Percentiles rank a stretch among this genome's conserved stretches.
Evolutionary conservation across 129 eudicot genomes (phyloP).

Genomic region (Flaveria brownii): DNA sequence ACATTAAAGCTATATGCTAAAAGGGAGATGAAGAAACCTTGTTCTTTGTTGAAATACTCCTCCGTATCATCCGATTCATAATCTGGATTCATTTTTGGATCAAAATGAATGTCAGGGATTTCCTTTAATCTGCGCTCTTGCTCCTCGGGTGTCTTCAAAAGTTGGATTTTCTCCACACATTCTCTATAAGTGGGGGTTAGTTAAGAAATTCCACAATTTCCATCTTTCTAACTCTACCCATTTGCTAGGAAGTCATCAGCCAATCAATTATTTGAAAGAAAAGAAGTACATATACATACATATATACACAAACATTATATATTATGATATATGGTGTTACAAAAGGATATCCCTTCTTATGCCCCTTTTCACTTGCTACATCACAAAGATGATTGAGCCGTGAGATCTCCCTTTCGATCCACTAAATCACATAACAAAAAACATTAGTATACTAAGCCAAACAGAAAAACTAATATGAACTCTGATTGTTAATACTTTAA

Average conservation of each 20-base stretch:
- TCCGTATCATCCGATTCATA: constrained; percentile 74
- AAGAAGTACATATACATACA: background rate
- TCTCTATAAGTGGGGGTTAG: constrained; percentile 75
- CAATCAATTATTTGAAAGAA: background rate
- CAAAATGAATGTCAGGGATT: constrained; percentile 78
- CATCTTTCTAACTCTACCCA: background rate
- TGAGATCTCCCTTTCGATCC: constrained; percentile 67
- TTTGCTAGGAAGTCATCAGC: background rate
- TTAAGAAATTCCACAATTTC: constrained; percentile 50
- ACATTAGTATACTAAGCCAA: constrained; percentile 1
- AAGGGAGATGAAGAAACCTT: constrained; percentile 47
- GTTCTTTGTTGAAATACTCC: constrained; percentile 46
- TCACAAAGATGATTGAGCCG: constrained; percentile 77
- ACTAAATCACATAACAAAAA: constrained; percentile 45
- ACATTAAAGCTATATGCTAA: background rate
- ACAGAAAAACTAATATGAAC: background rate
- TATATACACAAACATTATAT: background rate
- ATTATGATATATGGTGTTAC: background rate
- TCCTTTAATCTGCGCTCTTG: constrained; percentile 63
- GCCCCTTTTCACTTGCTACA: constrained; percentile 79
- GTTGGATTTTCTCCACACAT: constrained; percentile 66
- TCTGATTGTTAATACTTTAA: background rate
- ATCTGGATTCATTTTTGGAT: constrained; percentile 87
- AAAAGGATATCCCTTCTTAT: constrained; percentile 88
- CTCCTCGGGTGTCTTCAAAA: constrained; percentile 83